Conservation (phyloP, 106 monocot genomes). For the Vanilla planifolia region DNA sequence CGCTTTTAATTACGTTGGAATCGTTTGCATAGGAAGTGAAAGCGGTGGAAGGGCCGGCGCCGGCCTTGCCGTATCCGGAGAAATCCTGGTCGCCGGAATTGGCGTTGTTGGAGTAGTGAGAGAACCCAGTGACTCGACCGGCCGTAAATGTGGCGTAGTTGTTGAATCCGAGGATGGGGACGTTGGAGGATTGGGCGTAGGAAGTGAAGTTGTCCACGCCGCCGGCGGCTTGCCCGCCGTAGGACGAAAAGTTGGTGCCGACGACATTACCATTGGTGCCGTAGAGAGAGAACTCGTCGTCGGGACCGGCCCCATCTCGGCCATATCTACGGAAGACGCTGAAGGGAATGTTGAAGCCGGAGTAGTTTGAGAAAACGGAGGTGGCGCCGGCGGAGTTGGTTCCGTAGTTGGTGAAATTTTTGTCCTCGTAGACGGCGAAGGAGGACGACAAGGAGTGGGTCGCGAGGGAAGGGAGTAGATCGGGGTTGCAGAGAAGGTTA, state of each 20-base stretch:
- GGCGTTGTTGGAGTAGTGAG: neutral
- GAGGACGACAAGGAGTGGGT: conserved; percentile 6
- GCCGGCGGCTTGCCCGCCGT: conserved; percentile 43
- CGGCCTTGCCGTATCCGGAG: conserved; percentile 8
- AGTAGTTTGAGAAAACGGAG: conserved; percentile 68
- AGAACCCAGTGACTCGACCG: neutral
- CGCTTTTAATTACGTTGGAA: conserved; percentile 1
- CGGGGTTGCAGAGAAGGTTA: conserved; percentile 2
- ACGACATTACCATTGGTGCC: conserved; percentile 57
- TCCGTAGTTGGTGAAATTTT: conserved; percentile 82
- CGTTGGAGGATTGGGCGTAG: conserved; percentile 68
- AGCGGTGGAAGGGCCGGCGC: neutral
- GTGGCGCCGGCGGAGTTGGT: conserved; percentile 22
- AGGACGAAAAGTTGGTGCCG: conserved; percentile 80
- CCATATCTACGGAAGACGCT: conserved; percentile 85
- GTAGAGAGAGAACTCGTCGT: conserved; percentile 53
- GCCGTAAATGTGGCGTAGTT: neutral
- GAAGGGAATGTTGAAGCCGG: conserved; percentile 47
- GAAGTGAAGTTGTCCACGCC: conserved; percentile 47
- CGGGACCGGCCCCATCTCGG: conserved; percentile 36
- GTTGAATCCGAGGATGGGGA: conserved; percentile 22
- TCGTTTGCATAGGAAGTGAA: conserved; percentile 8
- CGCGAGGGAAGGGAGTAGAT: conserved; percentile 5
- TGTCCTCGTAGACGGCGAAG: conserved; percentile 44
- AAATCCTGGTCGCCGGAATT: conserved; percentile 3